These are phyloP conservation scores for Centella asiatica DNA, from an alignment of 129 eudicot genomes.

Conservation along the genomic window DNA sequence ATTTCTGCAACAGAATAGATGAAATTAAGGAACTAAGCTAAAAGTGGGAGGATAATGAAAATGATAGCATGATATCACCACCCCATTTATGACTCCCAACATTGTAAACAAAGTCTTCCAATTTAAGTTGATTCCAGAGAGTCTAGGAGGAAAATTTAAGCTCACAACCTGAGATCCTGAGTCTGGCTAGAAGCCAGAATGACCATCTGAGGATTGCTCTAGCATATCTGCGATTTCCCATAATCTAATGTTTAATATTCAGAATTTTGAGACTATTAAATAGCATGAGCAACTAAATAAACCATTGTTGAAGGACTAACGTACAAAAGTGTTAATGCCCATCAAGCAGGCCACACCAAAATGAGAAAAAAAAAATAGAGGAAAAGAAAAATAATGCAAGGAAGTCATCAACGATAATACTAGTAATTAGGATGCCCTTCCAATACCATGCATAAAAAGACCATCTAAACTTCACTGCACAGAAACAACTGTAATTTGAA, in stretches of 20 bases:
- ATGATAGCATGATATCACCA: constrained; percentile 42
- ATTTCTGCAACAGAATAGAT: constrained; percentile 74
- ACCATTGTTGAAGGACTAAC: constrained; percentile 11
- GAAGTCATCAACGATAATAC: background rate
- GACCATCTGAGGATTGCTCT: constrained; percentile 58
- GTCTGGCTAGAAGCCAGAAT: constrained; percentile 54
- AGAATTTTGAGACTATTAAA: constrained; percentile 22
- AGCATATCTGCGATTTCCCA: constrained; percentile 78
- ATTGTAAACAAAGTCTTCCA: constrained; percentile 31
- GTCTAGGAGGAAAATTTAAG: constrained; percentile 34
- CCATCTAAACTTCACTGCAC: background rate
- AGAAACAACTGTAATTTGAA: background rate
- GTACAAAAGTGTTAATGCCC: constrained; percentile 16
- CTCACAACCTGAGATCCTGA: constrained; percentile 48
- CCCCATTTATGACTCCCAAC: constrained; percentile 40
- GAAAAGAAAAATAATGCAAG: background rate
- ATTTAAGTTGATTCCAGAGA: constrained; percentile 26
- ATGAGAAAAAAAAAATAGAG: constrained; percentile 6
- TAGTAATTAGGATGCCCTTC: background rate
- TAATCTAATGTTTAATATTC: constrained; percentile 55
- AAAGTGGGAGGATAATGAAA: constrained; percentile 47
- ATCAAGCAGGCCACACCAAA: constrained; percentile 11
- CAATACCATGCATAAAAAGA: background rate
- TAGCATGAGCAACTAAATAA: constrained; percentile 20
- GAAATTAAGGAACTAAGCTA: constrained; percentile 37